These are phyloP conservation scores for Candida glucosophila DNA, from an alignment of 1,139 yeast species.

Conservation along the genomic window DNA sequence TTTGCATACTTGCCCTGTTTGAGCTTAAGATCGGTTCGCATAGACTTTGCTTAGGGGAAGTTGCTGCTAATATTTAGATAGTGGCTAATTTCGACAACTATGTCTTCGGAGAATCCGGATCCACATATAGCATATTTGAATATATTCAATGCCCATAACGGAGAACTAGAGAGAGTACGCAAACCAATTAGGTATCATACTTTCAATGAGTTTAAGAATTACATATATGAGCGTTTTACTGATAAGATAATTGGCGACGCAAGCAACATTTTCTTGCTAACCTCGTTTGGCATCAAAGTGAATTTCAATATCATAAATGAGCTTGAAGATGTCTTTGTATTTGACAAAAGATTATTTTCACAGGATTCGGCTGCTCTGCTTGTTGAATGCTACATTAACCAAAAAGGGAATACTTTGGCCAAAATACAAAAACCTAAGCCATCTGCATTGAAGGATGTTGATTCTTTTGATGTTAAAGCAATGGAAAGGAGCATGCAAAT, in stretches of 20 bases:
- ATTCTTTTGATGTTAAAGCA: slow-evolving; percentile 5
- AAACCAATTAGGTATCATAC: slow-evolving; percentile 37
- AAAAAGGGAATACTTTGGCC: slow-evolving; percentile 7
- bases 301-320: slow-evolving; percentile 43
- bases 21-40: no score
- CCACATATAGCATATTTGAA: slow-evolving; percentile 17
- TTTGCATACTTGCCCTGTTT: no score
- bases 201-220: slow-evolving; percentile 38
- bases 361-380: slow-evolving; percentile 4
- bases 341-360: slow-evolving; percentile 47
- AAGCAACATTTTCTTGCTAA: slow-evolving; percentile 48
- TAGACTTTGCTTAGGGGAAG: no score
- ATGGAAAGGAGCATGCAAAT: slow-evolving; percentile 16
- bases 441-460: slow-evolving; percentile 4
- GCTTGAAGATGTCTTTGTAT: slow-evolving; percentile 45
- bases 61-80: no score
- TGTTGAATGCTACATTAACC: slow-evolving; percentile 8
- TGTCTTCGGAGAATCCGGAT: slow-evolving; percentile 1
- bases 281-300: slow-evolving; percentile 58
- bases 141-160: slow-evolving; percentile 36
- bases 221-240: slow-evolving; percentile 21
- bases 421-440: slow-evolving; percentile 7
- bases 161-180: slow-evolving; percentile 24
- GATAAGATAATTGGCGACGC: slow-evolving; percentile 19
- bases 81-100: no score